These are phyloP conservation scores for Aspergillus sparsus DNA, from an alignment of 495 filamentous ascomycete genomes.

Conservation along the genomic window DNA sequence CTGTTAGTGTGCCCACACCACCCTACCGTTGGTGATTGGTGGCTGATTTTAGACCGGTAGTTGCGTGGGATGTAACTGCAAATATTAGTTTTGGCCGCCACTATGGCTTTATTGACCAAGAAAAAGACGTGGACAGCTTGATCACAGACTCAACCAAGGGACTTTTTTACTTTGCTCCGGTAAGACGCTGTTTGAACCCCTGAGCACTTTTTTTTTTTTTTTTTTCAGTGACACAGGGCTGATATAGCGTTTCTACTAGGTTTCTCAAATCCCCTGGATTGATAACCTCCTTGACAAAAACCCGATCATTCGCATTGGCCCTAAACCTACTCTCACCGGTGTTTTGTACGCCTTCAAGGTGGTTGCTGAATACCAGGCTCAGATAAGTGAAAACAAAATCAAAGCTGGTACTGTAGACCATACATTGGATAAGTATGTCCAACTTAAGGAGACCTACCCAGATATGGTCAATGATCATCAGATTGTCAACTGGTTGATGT, in stretches of 20 bases:
- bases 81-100: slow-evolving; percentile 35
- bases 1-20: slow-evolving; percentile 10
- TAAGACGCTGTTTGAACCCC: slow-evolving; percentile 13
- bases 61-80: slow-evolving; percentile 42
- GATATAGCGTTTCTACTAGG: neutral
- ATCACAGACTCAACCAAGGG: slow-evolving; percentile 28
- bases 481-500: slow-evolving; percentile 39
- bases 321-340: slow-evolving; percentile 26
- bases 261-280: slow-evolving; percentile 48
- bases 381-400: slow-evolving; percentile 27
- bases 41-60: slow-evolving; percentile 17
- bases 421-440: slow-evolving; percentile 37
- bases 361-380: slow-evolving; percentile 23
- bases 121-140: slow-evolving; percentile 23
- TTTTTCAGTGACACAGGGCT: slow-evolving; percentile 2
- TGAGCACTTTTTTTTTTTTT: neutral
- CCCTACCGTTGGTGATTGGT: neutral
- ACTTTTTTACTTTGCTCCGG: slow-evolving; percentile 39
- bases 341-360: slow-evolving; percentile 30
- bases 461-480: slow-evolving; percentile 32
- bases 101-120: slow-evolving; percentile 20
- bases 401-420: slow-evolving; percentile 14
- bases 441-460: slow-evolving; percentile 32
- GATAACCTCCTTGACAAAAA: slow-evolving; percentile 63
- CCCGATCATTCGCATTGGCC: slow-evolving; percentile 36